A percentile compares a stretch with the other conserved stretches of the same genome.
These are phyloP conservation scores for Tolypocladium paradoxum DNA, from an alignment of 2,329 filamentous ascomycete genomes.

Conservation along the genomic window DNA sequence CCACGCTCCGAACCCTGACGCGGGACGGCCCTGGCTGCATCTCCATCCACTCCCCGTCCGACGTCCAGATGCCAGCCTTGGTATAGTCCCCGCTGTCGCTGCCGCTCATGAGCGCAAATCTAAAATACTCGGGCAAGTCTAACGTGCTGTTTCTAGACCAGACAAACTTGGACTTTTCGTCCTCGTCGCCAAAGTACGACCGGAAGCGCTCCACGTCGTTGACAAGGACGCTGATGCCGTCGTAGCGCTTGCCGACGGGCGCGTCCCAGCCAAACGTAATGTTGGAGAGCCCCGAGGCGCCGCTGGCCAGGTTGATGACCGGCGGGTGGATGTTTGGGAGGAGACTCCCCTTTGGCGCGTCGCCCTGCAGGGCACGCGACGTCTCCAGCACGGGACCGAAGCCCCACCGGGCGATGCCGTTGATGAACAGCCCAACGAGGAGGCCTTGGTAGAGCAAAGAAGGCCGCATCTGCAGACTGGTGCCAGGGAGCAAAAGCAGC, in stretches of 20 bases:
- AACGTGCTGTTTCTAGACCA: conserved; percentile 43
- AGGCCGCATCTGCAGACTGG: conserved; percentile 76
- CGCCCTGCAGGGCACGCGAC: conserved; percentile 57
- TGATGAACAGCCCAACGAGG: conserved; percentile 83
- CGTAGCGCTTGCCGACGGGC: conserved; percentile 40
- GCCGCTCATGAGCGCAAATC: conserved; percentile 65
- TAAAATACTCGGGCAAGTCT: conserved; percentile 57
- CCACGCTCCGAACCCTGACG: conserved; percentile 19
- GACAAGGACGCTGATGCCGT: conserved; percentile 70
- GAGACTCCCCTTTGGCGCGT: conserved; percentile 50
- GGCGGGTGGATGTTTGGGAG: conserved; percentile 44
- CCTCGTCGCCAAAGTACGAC: conserved; percentile 53
- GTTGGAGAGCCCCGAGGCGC: conserved; percentile 39
- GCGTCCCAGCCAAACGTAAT: conserved; percentile 51
- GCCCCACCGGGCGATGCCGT: conserved; percentile 88
- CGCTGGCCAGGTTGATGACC: conserved; percentile 31
- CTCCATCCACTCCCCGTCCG: conserved; percentile 51
- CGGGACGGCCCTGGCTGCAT: conserved; percentile 54
- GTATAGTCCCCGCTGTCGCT: conserved; percentile 59
- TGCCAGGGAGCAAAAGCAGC: conserved; percentile 77
- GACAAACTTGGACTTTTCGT: conserved; percentile 35
- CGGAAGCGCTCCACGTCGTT: conserved; percentile 77
- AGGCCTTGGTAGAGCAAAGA: conserved; percentile 82
- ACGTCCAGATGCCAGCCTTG: conserved; percentile 60
- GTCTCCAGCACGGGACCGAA: conserved; percentile 87